These are phyloP conservation scores for Adiantum capillusveneris DNA, from an alignment of 75 land plant species.

Conservation along the genomic window DNA sequence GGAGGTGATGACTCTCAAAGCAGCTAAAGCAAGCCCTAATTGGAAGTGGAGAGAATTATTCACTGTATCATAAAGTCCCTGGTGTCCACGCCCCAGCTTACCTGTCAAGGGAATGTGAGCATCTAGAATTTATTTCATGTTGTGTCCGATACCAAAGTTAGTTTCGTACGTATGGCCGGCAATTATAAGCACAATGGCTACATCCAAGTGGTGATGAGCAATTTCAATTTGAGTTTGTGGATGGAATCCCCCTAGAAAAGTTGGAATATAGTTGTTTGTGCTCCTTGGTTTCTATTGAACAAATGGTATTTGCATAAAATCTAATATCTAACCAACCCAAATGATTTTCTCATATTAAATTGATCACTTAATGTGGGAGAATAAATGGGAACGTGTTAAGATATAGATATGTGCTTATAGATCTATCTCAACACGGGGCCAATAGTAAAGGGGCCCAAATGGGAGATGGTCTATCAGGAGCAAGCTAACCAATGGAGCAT, in stretches of 20 bases:
- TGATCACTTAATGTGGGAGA: too few relatives aligned
- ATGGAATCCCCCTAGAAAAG: slow-evolving; percentile 12
- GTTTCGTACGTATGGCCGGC: slow-evolving; percentile 20
- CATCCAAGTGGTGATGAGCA: slow-evolving; percentile 13
- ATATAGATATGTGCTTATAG: too few relatives aligned
- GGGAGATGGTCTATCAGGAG: too few relatives aligned
- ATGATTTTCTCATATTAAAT: too few relatives aligned
- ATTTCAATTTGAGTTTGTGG: slow-evolving; percentile 10
- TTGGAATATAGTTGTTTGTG: slow-evolving; percentile 12
- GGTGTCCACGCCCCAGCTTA: neutral
- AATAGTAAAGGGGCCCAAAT: too few relatives aligned
- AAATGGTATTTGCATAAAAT: slow-evolving; percentile 1
- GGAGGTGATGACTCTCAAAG: neutral
- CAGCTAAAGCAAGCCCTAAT: slow-evolving; percentile 5
- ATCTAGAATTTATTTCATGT: slow-evolving; percentile 8
- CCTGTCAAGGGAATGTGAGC: neutral
- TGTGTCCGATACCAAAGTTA: slow-evolving; percentile 6
- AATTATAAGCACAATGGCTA: slow-evolving; percentile 5
- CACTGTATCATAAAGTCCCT: slow-evolving; percentile 7
- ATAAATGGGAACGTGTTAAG: too few relatives aligned
- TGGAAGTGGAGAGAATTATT: slow-evolving; percentile 4
- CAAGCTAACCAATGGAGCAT: too few relatives aligned
- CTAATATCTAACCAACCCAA: too few relatives aligned
- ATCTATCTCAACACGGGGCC: too few relatives aligned
- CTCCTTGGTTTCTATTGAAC: slow-evolving; percentile 15